Conservation (phyloP, 2,329 filamentous ascomycete species). For the Aspergillus unguis region DNA sequence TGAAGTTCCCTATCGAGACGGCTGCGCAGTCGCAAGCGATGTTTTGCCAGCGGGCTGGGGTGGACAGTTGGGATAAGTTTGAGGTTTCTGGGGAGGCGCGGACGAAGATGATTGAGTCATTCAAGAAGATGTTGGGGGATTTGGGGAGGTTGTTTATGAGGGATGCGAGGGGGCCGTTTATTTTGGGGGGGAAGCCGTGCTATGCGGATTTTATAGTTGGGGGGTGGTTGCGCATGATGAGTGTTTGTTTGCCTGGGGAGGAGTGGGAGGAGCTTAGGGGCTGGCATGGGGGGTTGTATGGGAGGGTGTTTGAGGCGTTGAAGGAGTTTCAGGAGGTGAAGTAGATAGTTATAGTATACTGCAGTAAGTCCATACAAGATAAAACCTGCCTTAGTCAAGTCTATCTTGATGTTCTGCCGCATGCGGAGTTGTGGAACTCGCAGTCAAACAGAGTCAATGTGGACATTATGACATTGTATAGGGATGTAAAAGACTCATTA, state of each 20-base stretch:
- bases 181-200: conserved; percentile 45
- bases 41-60: conserved; percentile 49
- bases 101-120: conserved; percentile 36
- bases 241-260: conserved; percentile 36
- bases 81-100: conserved; percentile 39
- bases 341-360: conserved; percentile 12
- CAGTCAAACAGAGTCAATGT: no score
- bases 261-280: conserved; percentile 49
- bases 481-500: no score
- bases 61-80: conserved; percentile 42
- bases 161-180: conserved; percentile 47
- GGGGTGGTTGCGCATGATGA: conserved; percentile 53
- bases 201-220: conserved; percentile 60
- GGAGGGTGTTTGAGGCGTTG: conserved; percentile 48
- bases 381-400: no score
- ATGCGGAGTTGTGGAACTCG: no score
- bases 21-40: conserved; percentile 46
- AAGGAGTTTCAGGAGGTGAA: conserved; percentile 36
- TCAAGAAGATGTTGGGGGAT: conserved; percentile 42
- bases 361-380: no score
- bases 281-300: conserved; percentile 55
- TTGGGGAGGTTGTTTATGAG: conserved; percentile 43
- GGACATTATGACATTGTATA: no score
- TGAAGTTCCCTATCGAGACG: conserved; percentile 53
- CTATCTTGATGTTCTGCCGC: no score